Evolutionary conservation across 202 grass and related monocot species (phyloP).

Genomic region (Setaria viridis): DNA sequence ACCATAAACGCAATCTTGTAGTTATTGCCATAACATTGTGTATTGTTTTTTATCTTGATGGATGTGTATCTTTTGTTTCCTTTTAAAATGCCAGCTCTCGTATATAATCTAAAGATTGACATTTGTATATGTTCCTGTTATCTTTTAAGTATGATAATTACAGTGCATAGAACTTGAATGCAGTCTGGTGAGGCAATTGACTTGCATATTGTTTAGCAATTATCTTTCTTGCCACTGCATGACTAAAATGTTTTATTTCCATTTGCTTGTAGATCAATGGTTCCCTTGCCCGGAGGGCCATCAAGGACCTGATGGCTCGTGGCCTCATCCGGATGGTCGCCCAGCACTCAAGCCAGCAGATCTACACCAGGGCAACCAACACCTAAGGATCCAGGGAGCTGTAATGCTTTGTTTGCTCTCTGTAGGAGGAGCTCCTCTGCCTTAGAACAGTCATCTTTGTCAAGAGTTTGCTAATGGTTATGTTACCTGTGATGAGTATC

Average conservation of each 20-base stretch:
- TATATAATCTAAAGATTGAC: neutral
- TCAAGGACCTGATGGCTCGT: constrained; percentile 79
- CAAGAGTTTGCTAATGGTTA: constrained; percentile 30
- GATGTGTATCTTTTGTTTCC: neutral
- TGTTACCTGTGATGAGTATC: constrained; percentile 31
- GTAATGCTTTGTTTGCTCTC: constrained; percentile 22
- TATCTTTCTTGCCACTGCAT: neutral
- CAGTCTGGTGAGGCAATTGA: neutral
- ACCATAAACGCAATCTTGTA: neutral
- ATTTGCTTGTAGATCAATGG: constrained; percentile 66
- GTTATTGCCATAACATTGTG: neutral
- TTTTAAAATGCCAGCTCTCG: neutral
- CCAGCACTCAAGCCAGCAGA: constrained; percentile 80
- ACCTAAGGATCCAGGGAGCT: constrained; percentile 42
- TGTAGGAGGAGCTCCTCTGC: neutral
- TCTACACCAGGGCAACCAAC: constrained; percentile 89
- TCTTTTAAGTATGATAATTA: neutral
- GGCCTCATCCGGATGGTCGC: constrained; percentile 80
- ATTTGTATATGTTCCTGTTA: neutral
- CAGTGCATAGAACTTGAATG: neutral
- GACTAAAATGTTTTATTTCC: neutral
- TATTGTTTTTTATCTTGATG: neutral
- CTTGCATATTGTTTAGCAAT: too few relatives aligned
- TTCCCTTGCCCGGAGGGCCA: constrained; percentile 77
- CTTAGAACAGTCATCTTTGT: constrained; percentile 39